Conservation (phyloP, 1,284 basidiomycete genomes). For the Ustilago lituana region DNA sequence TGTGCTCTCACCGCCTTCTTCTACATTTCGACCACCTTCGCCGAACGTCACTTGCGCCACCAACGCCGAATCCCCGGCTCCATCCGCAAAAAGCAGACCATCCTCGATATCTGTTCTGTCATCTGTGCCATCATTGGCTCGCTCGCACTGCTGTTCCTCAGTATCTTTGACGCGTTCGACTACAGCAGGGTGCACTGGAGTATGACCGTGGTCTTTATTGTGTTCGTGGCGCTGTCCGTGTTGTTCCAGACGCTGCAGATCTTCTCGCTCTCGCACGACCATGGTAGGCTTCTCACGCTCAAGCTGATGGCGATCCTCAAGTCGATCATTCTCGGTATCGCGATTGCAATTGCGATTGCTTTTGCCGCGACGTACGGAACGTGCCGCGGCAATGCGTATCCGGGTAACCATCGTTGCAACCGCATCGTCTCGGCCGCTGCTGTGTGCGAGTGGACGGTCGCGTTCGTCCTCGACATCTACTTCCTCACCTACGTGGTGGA, state of each 20-base stretch:
- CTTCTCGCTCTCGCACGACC: constrained; percentile 67
- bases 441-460: constrained; percentile 59
- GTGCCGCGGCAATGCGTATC: constrained; percentile 52
- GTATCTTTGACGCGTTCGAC: constrained; percentile 67
- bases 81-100: constrained; percentile 67
- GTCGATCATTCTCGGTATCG: constrained; percentile 68
- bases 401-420: constrained; percentile 67
- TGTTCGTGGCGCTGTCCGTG: constrained; percentile 70
- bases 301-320: constrained; percentile 70
- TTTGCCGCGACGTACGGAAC: constrained; percentile 69
- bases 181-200: constrained; percentile 70
- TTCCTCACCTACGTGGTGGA: constrained; percentile 67
- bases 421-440: constrained; percentile 69
- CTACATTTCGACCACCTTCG: constrained; percentile 68
- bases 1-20: constrained; percentile 44
- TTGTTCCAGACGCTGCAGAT: constrained; percentile 70
- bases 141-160: constrained; percentile 69
- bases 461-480: constrained; percentile 69
- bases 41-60: constrained; percentile 70
- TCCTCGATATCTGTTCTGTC: constrained; percentile 68
- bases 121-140: constrained; percentile 69
- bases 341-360: constrained; percentile 69
- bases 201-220: constrained; percentile 70
- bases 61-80: constrained; percentile 70
- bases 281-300: constrained; percentile 69